Evolutionary conservation across 345 rosid species (phyloP).

Genomic region (Bruguiera gymnorhiza): DNA sequence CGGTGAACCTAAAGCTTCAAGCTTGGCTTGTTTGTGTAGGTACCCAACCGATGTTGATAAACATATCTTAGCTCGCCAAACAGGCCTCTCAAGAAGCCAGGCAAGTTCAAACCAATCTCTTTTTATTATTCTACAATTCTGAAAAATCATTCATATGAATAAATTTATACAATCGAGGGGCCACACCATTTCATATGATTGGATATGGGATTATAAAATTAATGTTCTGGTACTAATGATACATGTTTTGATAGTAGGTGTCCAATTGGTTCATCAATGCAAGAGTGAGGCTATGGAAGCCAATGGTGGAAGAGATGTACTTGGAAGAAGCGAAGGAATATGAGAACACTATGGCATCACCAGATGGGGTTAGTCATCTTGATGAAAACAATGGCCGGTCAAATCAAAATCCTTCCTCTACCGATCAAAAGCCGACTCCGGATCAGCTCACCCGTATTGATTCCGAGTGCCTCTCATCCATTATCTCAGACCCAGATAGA

Average conservation of each 20-base stretch:
- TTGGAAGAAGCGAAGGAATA: slow-evolving; percentile 76
- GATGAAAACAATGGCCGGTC: slow-evolving; percentile 33
- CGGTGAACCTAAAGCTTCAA: background rate
- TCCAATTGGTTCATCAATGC: slow-evolving; percentile 99
- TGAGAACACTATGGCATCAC: slow-evolving; percentile 41
- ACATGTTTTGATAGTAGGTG: slow-evolving; percentile 36
- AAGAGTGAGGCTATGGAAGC: slow-evolving; percentile 99
- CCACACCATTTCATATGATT: no score
- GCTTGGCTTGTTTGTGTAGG: slow-evolving; percentile 39
- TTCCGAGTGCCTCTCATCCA: slow-evolving; percentile 87
- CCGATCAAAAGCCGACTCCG: slow-evolving; percentile 64
- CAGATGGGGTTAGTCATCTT: slow-evolving; percentile 37
- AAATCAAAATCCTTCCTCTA: slow-evolving; percentile 24
- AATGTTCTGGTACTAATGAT: background rate
- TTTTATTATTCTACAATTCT: slow-evolving; percentile 3
- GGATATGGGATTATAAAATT: no score
- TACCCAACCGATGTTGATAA: slow-evolving; percentile 99
- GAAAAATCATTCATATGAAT: no score
- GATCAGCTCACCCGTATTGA: slow-evolving; percentile 71
- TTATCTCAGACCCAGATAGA: slow-evolving; percentile 50
- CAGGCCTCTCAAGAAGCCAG: slow-evolving; percentile 99
- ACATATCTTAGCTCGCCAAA: slow-evolving; percentile 96
- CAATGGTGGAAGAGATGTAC: slow-evolving; percentile 99
- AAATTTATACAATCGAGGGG: no score
- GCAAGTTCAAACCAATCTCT: slow-evolving; percentile 49